Conservation (phyloP, 345 rosid genomes). For the Carallia brachiata region DNA sequence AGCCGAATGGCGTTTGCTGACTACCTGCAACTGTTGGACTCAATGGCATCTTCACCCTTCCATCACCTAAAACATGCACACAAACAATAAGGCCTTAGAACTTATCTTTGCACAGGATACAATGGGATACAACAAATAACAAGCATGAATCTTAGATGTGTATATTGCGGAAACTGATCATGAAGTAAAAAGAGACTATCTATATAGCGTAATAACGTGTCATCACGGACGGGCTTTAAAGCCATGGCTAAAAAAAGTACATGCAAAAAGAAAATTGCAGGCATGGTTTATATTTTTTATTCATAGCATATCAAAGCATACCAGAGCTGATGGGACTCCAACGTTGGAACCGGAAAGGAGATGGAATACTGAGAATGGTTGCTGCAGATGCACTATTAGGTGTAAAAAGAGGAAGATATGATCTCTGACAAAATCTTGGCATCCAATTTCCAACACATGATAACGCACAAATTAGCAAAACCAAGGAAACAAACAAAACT, state of each 20-base stretch:
- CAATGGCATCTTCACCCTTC: conserved; percentile 81
- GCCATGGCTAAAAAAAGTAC: neutral
- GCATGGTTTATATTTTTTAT: too few relatives aligned
- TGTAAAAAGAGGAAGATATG: too few relatives aligned
- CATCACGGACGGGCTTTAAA: too few relatives aligned
- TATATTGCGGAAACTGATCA: neutral
- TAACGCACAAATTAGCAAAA: conserved; percentile 70
- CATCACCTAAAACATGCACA: conserved; percentile 76
- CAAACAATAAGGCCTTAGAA: too few relatives aligned
- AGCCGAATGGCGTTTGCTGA: conserved; percentile 67
- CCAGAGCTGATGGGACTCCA: conserved; percentile 92
- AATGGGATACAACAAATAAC: too few relatives aligned
- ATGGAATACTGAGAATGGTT: too few relatives aligned
- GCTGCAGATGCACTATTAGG: conserved; percentile 57
- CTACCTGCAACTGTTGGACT: conserved; percentile 74
- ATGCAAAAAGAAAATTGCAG: too few relatives aligned
- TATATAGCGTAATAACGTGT: too few relatives aligned
- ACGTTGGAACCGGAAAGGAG: too few relatives aligned
- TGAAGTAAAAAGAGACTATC: neutral
- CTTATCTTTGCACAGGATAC: too few relatives aligned
- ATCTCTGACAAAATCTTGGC: conserved; percentile 62
- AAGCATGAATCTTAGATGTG: too few relatives aligned
- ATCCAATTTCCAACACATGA: conserved; percentile 66
- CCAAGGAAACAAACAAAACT: conserved; percentile 55
- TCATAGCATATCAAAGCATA: conserved; percentile 26